These are phyloP conservation scores for Actinomortierella wolfii DNA, from an alignment of 371 early-diverging fungal genomes.

Conservation along the genomic window DNA sequence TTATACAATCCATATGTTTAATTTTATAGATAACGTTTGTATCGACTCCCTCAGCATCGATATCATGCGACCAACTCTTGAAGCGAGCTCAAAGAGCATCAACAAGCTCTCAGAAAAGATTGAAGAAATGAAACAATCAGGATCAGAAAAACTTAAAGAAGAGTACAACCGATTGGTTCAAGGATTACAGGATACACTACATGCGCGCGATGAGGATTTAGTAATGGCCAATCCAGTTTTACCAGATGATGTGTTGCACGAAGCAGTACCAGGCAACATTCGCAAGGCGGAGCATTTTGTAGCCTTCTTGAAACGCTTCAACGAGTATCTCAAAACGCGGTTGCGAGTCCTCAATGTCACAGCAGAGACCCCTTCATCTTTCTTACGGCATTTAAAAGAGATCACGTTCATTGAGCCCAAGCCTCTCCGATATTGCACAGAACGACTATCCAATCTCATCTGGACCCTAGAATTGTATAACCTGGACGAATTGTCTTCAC, in stretches of 20 bases:
- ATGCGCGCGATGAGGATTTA: constrained; percentile 75
- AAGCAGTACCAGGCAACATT: constrained; percentile 98
- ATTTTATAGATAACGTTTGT: constrained; percentile 89
- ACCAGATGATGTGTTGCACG: constrained; percentile 91
- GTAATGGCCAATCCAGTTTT: constrained; percentile 85
- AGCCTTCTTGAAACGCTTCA: constrained; percentile 93
- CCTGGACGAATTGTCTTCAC: constrained; percentile 82
- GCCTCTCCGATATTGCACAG: constrained; percentile 93
- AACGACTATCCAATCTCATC: constrained; percentile 89
- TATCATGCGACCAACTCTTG: constrained; percentile 89
- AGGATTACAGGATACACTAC: constrained; percentile 80
- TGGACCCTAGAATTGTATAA: constrained; percentile 92
- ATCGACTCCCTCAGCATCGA: constrained; percentile 98
- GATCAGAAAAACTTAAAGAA: constrained; percentile 83
- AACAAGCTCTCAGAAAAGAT: constrained; percentile 72
- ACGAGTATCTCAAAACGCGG: constrained; percentile 99
- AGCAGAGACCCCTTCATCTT: constrained; percentile 94
- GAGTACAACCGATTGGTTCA: constrained; percentile 92
- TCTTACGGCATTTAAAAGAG: constrained; percentile 92
- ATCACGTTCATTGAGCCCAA: constrained; percentile 93
- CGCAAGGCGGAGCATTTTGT: constrained; percentile 98
- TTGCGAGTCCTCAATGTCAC: constrained; percentile 97
- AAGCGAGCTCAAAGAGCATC: constrained; percentile 86
- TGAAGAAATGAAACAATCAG: constrained; percentile 83
- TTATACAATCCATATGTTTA: neutral